Evolutionary conservation across 805 yeast species (phyloP), one percentile per base, ranked within the genome.

Genomic region (Zygoascus flipseniorum): DNA sequence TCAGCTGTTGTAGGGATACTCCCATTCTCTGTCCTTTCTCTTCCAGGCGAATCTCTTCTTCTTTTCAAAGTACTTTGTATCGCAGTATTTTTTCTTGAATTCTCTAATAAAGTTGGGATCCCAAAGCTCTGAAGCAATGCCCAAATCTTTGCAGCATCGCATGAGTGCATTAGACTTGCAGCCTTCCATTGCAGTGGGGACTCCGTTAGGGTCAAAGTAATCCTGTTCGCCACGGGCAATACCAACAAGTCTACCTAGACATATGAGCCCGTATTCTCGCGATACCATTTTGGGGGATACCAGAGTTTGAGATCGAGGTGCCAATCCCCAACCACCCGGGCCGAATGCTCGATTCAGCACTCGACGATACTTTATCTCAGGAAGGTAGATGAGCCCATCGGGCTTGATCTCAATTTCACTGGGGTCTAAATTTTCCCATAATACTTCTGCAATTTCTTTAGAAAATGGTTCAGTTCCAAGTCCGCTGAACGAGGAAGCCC

Each of bases 311-410:
- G 95, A 82, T 53, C 99, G 74, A 10, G 99, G 98, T 0, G 95
- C 96, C 53, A 93, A 73, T 0, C 98, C 98, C 99, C 99, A 93
- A 1, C 95, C 97, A 28, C 99, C 99, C 6, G 99, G 97, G 2
- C 99, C 99, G 73, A 93, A 92, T 0, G 98, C 95, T 41, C 76
- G 76, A 69, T 92, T 92, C 59, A 93, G 70, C 20, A 90, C 84
- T 46, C 99, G 78, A 59, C 99, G 79, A 66, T 93, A 93, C 66
- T 92, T 92, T 70, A 93, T 93, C 67, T 93, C 99, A 0, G 99
- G 99, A 47, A 93, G 72, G 63, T 88, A 93, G 8, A 93, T 69
- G 50, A 93, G 72, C 14, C 98, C 98, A 67, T 93, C 99, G 0
- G 98, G 98, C 56, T 92, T 93, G 59, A 93, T 85, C 67, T 93